Percentiles rank a stretch among this genome's conserved stretches.
Evolutionary conservation across 2,329 filamentous ascomycete genomes (phyloP).

Genomic region (Phyllosticta citrichinensis): DNA sequence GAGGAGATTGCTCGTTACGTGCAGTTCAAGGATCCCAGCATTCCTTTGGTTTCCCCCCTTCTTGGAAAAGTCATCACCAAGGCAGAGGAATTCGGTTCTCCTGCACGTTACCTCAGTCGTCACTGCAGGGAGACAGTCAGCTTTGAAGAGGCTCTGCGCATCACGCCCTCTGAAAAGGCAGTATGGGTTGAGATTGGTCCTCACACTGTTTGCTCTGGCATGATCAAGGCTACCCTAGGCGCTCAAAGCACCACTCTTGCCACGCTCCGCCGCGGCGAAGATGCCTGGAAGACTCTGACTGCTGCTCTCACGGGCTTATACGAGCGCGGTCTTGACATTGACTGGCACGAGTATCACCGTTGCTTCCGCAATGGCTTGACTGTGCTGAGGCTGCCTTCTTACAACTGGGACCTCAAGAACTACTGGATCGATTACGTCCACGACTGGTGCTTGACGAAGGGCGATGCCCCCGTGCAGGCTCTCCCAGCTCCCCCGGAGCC

Average conservation of each 20-base stretch:
- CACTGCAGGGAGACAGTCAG: conserved; percentile 22
- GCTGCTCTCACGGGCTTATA: conserved; percentile 42
- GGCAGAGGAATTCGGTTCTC: conserved; percentile 22
- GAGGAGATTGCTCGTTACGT: conserved; percentile 23
- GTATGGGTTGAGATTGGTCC: conserved; percentile 39
- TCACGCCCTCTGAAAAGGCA: conserved; percentile 20
- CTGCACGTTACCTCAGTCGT: conserved; percentile 29
- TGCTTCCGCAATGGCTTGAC: conserved; percentile 36
- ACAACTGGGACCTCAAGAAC: conserved; percentile 24
- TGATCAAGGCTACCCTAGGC: conserved; percentile 21
- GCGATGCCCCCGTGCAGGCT: conserved; percentile 13
- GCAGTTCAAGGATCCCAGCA: conserved; percentile 11
- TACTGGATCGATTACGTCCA: conserved; percentile 29
- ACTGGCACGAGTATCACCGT: conserved; percentile 53
- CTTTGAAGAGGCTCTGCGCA: conserved; percentile 31
- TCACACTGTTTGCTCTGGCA: conserved; percentile 35
- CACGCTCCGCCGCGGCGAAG: conserved; percentile 7
- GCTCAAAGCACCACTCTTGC: not conserved
- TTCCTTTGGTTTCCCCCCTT: conserved; percentile 37
- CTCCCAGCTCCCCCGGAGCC: not conserved
- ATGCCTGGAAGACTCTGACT: conserved; percentile 29
- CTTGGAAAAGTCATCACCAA: conserved; percentile 33
- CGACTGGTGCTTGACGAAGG: conserved; percentile 22
- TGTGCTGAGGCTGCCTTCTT: conserved; percentile 43
- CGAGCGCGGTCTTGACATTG: conserved; percentile 42